Base-by-base conservation (phyloP, 2,329 filamentous ascomycete species). In the Microsporum ferrugineum region DNA sequence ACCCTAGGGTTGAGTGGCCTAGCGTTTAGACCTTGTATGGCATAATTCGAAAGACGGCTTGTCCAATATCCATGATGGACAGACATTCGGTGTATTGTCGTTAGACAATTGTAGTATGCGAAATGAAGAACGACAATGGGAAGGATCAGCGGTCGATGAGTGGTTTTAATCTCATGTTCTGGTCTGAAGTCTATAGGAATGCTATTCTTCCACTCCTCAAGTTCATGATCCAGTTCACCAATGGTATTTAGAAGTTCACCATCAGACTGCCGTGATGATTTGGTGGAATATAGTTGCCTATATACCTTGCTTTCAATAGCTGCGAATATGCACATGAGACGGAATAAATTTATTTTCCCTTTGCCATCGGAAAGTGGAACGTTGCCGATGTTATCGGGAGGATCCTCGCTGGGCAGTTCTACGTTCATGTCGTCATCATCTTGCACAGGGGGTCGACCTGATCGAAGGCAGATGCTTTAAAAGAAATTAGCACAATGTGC, bases 61-160 rank as follows among this genome's bases (percentile, higher is more conserved):
- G 92, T 97, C 94, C 94, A 99, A 76, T 96, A 96, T 12, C 94
- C 94, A 71, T 96, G 91, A 68, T 97, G 94, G 34, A 97, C 88
- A 47, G 90, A 95, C 94, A 97, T 99, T 58, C 94, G 89, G 72
- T 99, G 94, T 65, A 99, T 96, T 0, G 94, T 99, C 0, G 92
- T 96, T 58, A 99, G 77, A 68, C 91, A 96, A 72, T 99, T 99
- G 78, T 97, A 97, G 75, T 99, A 99, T 1, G 90, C 87, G 69
- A 99, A 95, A 73, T 99, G 94, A 62, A 99, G 78, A 72, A 96
- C 89, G 63, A 96, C 91, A 59, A 99, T 85, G 66, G 97, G 92
- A 23, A 99, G 79, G 23, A 97, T 91, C n/a, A 97, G 80, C 0
- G 92, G 91, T 0, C 91, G 95, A 72, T 96, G 90, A 0, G 88